A percentile compares a stretch with the other conserved stretches of the same genome.
Evolutionary conservation across 2,329 filamentous ascomycete species (phyloP).

Genomic region (Penicillium palitans): DNA sequence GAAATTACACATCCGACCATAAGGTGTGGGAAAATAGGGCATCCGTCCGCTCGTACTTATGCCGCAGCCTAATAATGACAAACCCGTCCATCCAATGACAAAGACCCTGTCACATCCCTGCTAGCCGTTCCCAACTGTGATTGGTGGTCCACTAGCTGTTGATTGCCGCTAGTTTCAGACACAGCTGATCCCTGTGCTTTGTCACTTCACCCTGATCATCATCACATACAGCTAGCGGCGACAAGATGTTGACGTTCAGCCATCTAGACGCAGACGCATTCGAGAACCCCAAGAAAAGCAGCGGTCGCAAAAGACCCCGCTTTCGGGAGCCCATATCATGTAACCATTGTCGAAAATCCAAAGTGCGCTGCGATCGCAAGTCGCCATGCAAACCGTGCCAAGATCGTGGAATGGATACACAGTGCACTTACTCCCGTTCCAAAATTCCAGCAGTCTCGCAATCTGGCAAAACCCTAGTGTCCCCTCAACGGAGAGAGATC

Average conservation of each 20-base stretch:
- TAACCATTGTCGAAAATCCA: conserved; percentile 4
- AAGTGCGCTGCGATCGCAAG: conserved; percentile 10
- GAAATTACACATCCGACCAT: too few relatives aligned
- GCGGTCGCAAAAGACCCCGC: conserved; percentile 5
- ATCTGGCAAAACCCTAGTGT: not conserved
- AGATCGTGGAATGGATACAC: not conserved
- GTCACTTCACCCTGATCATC: not conserved
- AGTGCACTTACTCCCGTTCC: not conserved
- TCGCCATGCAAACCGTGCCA: conserved; percentile 9
- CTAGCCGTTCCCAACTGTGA: too few relatives aligned
- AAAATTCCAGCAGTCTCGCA: not conserved
- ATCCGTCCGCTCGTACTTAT: too few relatives aligned
- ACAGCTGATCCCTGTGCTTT: not conserved
- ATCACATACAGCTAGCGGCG: not conserved
- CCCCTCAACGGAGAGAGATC: not conserved
- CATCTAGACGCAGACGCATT: not conserved
- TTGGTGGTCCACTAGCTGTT: too few relatives aligned
- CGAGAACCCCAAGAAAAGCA: conserved; percentile 9
- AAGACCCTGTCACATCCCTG: too few relatives aligned
- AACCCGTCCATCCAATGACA: too few relatives aligned
- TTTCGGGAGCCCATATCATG: not conserved
- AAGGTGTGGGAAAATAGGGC: too few relatives aligned
- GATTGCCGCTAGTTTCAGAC: not conserved
- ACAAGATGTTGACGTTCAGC: not conserved
- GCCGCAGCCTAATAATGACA: too few relatives aligned